Percentiles rank a stretch among this genome's conserved stretches.
Conservation (phyloP, 78 protist genomes). For the Tieghemostelium lacteum region DNA sequence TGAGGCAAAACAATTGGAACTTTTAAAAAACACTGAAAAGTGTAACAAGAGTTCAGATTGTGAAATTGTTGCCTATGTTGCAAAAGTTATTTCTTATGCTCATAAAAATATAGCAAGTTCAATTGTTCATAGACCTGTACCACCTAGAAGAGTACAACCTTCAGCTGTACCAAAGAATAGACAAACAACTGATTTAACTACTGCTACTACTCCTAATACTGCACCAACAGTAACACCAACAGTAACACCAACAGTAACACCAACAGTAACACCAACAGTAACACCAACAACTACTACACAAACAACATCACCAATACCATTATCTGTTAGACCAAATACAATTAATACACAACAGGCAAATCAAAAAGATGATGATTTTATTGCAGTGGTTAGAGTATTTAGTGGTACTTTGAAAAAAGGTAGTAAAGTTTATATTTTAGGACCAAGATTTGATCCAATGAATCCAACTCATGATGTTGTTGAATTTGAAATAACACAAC, state of each 20-base stretch:
- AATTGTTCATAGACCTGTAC: conserved; percentile 43
- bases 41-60: conserved; percentile 32
- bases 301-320: conserved; percentile 3
- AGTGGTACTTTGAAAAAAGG: conserved; percentile 87
- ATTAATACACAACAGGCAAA: background rate
- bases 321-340: conserved; percentile 14
- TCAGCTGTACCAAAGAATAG: conserved; percentile 51
- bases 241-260: background rate
- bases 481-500: conserved; percentile 42
- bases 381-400: conserved; percentile 93
- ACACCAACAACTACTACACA: background rate
- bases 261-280: background rate
- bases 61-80: conserved; percentile 76
- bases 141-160: conserved; percentile 78
- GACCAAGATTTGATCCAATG: conserved; percentile 79
- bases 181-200: background rate
- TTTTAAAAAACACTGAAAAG: conserved; percentile 8
- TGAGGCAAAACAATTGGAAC: conserved; percentile 27
- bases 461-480: conserved; percentile 63
- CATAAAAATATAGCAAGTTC: conserved; percentile 8
- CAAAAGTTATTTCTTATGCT: conserved; percentile 82
- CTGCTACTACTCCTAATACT: background rate
- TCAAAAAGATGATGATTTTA: conserved; percentile 65
- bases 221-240: background rate
- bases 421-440: conserved; percentile 78